phyloP scores from a whole-genome alignment of 1,284 basidiomycete genomes.

The Cutaneotrichosporon cavernicola region DNA sequence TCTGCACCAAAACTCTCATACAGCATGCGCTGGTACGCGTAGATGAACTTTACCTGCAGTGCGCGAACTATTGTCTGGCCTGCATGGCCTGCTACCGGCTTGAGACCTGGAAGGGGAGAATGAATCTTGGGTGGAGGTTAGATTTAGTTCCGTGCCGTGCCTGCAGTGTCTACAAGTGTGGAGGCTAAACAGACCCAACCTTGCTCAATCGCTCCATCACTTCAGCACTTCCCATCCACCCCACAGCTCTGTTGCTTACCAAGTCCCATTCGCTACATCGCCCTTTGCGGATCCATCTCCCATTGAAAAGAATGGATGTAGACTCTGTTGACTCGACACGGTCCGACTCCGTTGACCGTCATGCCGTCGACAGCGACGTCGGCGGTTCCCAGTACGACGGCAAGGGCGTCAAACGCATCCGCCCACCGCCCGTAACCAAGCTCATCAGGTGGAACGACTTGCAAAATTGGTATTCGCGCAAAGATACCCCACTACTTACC shows the following conservation, averaged over 20 bases:
- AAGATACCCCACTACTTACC: constrained; percentile 25
- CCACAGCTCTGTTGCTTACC: neutral
- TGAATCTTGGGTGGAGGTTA: neutral
- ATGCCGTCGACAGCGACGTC: neutral
- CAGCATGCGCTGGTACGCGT: neutral
- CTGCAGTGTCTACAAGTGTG: neutral
- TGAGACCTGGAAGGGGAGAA: neutral
- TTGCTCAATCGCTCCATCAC: neutral
- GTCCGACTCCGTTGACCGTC: neutral
- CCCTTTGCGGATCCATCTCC: neutral
- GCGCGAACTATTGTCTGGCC: neutral
- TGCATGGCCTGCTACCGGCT: too few species aligned
- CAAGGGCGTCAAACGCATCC: neutral
- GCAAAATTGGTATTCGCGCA: constrained; percentile 29
- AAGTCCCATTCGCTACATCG: neutral
- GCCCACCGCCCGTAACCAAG: neutral
- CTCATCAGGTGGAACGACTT: constrained; percentile 30
- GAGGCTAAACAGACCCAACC: neutral
- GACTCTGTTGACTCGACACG: neutral
- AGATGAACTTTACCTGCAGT: constrained; percentile 1
- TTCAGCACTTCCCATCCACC: neutral
- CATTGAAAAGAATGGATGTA: neutral
- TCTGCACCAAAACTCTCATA: neutral
- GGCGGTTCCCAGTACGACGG: neutral
- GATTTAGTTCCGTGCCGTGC: neutral